Base-by-base conservation (phyloP, 2,329 filamentous ascomycete genomes). In the Penicillium sp. region DNA sequence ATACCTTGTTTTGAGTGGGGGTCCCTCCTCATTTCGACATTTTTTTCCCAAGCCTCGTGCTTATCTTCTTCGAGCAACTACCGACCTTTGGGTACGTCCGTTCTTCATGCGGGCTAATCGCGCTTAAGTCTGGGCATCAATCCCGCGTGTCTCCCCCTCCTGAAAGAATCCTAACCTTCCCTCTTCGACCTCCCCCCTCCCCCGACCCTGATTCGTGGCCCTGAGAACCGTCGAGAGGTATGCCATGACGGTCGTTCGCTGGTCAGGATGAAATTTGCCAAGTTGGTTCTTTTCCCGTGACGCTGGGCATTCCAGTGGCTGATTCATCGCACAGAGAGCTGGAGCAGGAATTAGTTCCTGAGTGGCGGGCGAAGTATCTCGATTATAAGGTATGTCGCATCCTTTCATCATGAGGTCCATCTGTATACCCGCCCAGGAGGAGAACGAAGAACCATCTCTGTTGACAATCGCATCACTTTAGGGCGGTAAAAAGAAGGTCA, bases 361-460 rank as follows among this genome's bases (percentile, higher is more conserved):
- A 97, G 83, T 97, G 93, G 93, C 85, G 89, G 66, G 83, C 87
- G 71, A 96, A 96, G 73, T 97, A 97, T 72, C 82, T 97, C 63
- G 85, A 97, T 74, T 97, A 97, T 80, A 96, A 96, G 81, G 86
- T 86, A 50, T 48, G 71, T 26, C 20, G 36, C 3, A 24, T 21
- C 17, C 37, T n/a, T 32, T 40, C n/a, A 51, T 18, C 15, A 20
- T 44, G 32, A 64, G 13, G 46, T 15, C 18, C 36, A 33, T 3
- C 2, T 23, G 8, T 29, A 17, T 52, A 10, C 18, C 17, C 24
- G n/a, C 15, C 21, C 26, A 27, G 6, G 26, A 6, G 26, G 26
- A 27, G 26, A 10, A 27, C 10, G 24, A 27, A 29, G 17, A 10
- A 13, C 24, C 13, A 12, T n/a, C 20, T 21, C 9, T 10, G 39